Percentiles rank a stretch among this genome's conserved stretches.
Evolutionary conservation across 345 rosid species (phyloP).

Genomic region (Gynandropsis gynandra): DNA sequence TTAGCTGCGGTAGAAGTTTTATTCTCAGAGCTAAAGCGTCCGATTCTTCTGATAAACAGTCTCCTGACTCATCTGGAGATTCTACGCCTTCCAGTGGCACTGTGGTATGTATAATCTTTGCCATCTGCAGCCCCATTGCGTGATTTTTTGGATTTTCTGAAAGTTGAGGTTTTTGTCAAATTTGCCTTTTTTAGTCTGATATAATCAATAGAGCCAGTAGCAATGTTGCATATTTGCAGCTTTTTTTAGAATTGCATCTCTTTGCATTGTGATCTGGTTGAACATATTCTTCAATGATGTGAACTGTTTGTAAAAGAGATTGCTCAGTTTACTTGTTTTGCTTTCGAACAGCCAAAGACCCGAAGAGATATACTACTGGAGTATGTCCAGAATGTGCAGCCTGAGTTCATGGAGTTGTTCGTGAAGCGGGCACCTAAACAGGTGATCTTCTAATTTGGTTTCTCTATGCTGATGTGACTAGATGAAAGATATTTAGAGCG

Average conservation of each 20-base stretch:
- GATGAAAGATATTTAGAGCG: neutral
- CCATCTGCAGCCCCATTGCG: neutral
- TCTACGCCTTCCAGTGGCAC: constrained; percentile 60
- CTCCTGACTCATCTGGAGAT: constrained; percentile 40
- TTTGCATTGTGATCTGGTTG: neutral
- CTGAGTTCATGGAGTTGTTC: constrained; percentile 90
- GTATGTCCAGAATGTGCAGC: constrained; percentile 92
- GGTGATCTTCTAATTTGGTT: constrained; percentile 32
- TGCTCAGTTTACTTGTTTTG: constrained; percentile 8
- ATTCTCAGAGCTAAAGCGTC: constrained; percentile 44
- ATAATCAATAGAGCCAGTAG: no score
- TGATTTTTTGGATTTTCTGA: neutral
- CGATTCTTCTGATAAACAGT: constrained; percentile 46
- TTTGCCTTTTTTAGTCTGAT: no score
- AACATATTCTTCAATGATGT: neutral
- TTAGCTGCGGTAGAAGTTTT: constrained; percentile 22
- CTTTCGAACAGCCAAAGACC: constrained; percentile 39
- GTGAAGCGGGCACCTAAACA: constrained; percentile 82
- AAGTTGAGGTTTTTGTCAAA: no score
- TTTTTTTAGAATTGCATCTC: neutral
- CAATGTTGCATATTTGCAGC: neutral
- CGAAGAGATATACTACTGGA: constrained; percentile 83
- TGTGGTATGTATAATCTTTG: constrained; percentile 35
- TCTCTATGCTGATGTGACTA: neutral
- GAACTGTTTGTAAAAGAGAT: neutral